Base-by-base conservation (phyloP, 345 rosid species). In the Gossypium arboreum region DNA sequence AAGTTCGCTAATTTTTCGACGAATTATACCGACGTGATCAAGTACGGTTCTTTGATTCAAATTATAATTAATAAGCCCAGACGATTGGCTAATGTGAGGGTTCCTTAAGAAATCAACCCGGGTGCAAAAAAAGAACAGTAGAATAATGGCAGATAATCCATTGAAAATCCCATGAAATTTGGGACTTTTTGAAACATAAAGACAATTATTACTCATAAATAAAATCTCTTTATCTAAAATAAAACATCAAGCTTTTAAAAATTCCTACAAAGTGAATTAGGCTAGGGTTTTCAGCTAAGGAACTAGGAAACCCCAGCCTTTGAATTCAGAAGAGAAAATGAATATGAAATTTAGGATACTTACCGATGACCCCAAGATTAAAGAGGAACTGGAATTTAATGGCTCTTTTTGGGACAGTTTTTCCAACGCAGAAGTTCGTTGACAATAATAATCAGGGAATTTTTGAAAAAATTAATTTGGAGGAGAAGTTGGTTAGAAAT, bases 121-220 rank as follows among this genome's bases (percentile, higher is more conserved):
- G 55, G 79, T 77, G 62, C 75, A 83, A 77, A 83, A 79, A 54
- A 84, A 76, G 78, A 74, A 78, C 39, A 81, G 64, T 9, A 86
- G 70, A 56, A 76, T 15, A 61, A 82, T 2, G 64, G 81, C 76
- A 57, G 86, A 84, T 25, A 84, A 41, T 12, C 85, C 85, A 65
- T 78, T 79, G 55, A 86, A 86, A 76, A 79, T 0, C 77, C 89
- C 87, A 67, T 77, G 85, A 76, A 78, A 83, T 70, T 69, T 78
- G 56, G 82, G 83, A 67, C 60, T 76, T 81, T 75, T 84, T 17
- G 68, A 58, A 25, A 63, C 64, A 29, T 18, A 61, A 68, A 74
- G 74, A 56, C 75, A 71, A 71, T 59, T 43, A 51, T 9, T 50
- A 72, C 24, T 50, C 73, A 50, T 68, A 8, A 9, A 41, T 16